These are phyloP conservation scores for Lathyrus sativus DNA, from an alignment of 306 rosid species.

Conservation along the genomic window DNA sequence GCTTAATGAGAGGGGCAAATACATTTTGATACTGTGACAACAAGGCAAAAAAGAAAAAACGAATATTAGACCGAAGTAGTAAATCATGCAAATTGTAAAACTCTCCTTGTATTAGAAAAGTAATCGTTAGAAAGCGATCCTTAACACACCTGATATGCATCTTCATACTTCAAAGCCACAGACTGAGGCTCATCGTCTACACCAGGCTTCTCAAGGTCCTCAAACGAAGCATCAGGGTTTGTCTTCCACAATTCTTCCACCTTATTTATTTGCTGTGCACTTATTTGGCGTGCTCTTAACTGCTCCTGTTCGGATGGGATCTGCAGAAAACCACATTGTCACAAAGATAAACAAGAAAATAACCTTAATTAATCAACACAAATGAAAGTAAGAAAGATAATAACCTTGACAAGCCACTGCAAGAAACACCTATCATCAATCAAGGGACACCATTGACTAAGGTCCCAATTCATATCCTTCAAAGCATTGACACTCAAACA, in stretches of 20 bases:
- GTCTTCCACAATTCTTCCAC: conserved; percentile 99
- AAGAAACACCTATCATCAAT: conserved; percentile 98
- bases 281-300: conserved; percentile 99
- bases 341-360: conserved; percentile 14
- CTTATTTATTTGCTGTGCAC: conserved; percentile 99
- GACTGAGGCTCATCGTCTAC: conserved; percentile 99
- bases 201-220: conserved; percentile 99
- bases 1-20: conserved; percentile 99
- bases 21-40: conserved; percentile 92
- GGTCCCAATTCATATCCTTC: conserved; percentile 99
- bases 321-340: conserved; percentile 52
- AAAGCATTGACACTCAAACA: conserved; percentile 98
- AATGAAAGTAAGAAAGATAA: conserved; percentile 23
- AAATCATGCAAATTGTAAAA: conserved; percentile 18
- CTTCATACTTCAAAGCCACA: conserved; percentile 92
- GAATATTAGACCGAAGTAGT: conserved; percentile 33
- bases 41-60: conserved; percentile 28
- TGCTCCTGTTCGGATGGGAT: conserved; percentile 99
- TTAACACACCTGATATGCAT: conserved; percentile 89
- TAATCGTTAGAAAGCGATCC: conserved; percentile 17
- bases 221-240: conserved; percentile 97
- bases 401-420: conserved; percentile 99
- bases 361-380: conserved; percentile 12
- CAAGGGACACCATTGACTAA: conserved; percentile 99
- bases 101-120: conserved; percentile 14